Percentiles rank a stretch among this genome's conserved stretches.
These are phyloP conservation scores for Colletotrichum sp. DNA, from an alignment of 2,329 filamentous ascomycete genomes.

Conservation along the genomic window DNA sequence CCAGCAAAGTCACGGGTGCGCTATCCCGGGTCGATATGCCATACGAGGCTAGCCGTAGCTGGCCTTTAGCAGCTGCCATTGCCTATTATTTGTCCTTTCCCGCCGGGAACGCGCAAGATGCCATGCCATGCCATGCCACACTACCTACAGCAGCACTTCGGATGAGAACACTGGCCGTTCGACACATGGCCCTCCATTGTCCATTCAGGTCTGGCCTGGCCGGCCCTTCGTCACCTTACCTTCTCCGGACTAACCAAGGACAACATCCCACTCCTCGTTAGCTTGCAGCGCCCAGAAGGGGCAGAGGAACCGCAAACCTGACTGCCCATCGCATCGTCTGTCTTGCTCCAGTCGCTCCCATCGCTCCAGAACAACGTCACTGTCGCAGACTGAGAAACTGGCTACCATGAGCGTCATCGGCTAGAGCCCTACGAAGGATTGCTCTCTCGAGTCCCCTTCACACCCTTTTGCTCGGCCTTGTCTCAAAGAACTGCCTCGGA, in stretches of 20 bases:
- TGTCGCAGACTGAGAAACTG: not conserved
- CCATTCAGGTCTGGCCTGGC: not conserved
- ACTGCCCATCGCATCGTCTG: not conserved
- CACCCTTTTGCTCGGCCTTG: constrained; percentile 5
- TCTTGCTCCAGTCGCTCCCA: not conserved
- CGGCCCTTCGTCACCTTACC: not conserved
- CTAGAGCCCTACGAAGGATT: not conserved
- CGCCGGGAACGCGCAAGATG: constrained; percentile 14
- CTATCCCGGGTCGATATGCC: constrained; percentile 17
- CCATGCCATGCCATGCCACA: not conserved
- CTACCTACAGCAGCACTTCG: not conserved
- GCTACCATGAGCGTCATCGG: not conserved
- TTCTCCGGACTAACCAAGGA: not conserved
- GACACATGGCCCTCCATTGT: constrained; percentile 1
- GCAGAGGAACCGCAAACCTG: not conserved
- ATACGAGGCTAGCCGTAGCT: constrained; percentile 14
- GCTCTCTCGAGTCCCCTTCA: not conserved
- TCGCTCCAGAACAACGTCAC: constrained; percentile 12
- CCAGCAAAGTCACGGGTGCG: constrained; percentile 19
- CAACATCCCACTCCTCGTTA: not conserved
- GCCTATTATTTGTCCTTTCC: constrained; percentile 4
- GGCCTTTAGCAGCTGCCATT: not conserved
- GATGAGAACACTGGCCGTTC: not conserved
- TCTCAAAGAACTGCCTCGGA: constrained; percentile 9
- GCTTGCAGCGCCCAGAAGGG: constrained; percentile 13